Conservation (phyloP, 768 basidiomycete genomes). For the Sporobolomyces phaffii region DNA sequence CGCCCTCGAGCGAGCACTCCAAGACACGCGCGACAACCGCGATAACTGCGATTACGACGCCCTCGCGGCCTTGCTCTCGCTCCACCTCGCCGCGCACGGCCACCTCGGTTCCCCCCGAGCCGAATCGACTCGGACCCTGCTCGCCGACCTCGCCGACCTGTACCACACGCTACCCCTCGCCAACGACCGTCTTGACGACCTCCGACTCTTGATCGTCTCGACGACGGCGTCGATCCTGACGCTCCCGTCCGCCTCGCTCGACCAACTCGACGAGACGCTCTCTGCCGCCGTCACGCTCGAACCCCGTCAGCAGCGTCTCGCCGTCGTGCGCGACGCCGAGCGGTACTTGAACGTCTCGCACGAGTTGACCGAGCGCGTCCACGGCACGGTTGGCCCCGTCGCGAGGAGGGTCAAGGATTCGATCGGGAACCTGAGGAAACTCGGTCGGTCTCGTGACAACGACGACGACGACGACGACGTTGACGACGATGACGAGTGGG, state of each 20-base stretch:
- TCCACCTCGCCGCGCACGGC: not conserved
- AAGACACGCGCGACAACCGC: not conserved
- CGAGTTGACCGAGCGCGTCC: not conserved
- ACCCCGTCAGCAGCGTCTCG: not conserved
- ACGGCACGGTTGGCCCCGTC: slow-evolving; percentile 2
- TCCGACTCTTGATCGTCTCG: slow-evolving; percentile 15
- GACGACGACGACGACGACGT: not conserved
- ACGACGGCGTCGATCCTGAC: not conserved
- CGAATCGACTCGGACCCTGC: too few species aligned
- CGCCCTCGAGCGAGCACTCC: not conserved
- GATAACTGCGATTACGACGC: not conserved
- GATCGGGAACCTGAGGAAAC: slow-evolving; percentile 6
- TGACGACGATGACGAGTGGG: not conserved
- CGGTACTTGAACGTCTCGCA: not conserved
- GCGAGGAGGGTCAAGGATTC: slow-evolving; percentile 21
- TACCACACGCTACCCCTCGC: not conserved
- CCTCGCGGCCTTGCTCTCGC: not conserved
- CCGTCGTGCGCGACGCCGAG: not conserved
- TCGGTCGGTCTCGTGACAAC: too few species aligned
- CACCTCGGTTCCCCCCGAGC: not conserved
- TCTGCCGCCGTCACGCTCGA: not conserved
- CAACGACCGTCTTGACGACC: not conserved
- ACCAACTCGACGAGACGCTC: slow-evolving; percentile 1
- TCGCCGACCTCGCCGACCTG: not conserved
- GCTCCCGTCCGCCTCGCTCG: not conserved